Conservation (phyloP, 2,329 filamentous ascomycete genomes). For the Blastomyces emzantsi region DNA sequence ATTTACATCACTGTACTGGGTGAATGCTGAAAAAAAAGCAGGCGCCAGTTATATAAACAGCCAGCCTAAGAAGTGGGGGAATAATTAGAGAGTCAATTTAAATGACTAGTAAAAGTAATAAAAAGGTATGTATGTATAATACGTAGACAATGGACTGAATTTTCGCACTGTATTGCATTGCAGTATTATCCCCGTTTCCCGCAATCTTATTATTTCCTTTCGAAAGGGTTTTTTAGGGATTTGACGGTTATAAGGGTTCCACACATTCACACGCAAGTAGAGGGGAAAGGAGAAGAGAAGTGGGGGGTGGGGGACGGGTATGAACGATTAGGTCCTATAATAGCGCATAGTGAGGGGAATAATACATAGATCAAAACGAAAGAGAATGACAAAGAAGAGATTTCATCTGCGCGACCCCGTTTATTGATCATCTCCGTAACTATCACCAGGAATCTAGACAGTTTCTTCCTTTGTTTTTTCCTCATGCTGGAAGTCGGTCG, state of each 20-base stretch:
- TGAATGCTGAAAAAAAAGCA: too few species aligned
- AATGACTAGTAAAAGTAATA: too few species aligned
- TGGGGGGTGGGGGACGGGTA: too few species aligned
- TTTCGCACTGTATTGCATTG: not conserved
- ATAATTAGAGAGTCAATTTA: too few species aligned
- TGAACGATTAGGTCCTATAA: not conserved
- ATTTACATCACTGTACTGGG: too few species aligned
- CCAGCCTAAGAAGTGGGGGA: too few species aligned
- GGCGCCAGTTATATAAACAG: too few species aligned
- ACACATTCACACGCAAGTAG: not conserved
- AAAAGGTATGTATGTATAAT: too few species aligned
- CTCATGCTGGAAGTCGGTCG: not conserved
- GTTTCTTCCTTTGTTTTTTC: not conserved
- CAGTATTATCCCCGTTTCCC: not conserved
- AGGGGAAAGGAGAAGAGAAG: too few species aligned
- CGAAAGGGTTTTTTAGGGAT: not conserved
- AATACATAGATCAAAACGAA: not conserved
- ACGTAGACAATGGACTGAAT: not conserved
- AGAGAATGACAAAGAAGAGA: not conserved
- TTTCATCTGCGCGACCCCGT: not conserved
- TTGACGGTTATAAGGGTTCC: not conserved
- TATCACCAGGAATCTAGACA: not conserved
- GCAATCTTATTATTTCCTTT: not conserved
- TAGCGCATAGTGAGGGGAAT: not conserved
- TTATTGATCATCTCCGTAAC: not conserved